A percentile compares a stretch with the other conserved stretches of the same genome.
Conservation (phyloP, 23 red algal species). For the Gracilaria caudata region DNA sequence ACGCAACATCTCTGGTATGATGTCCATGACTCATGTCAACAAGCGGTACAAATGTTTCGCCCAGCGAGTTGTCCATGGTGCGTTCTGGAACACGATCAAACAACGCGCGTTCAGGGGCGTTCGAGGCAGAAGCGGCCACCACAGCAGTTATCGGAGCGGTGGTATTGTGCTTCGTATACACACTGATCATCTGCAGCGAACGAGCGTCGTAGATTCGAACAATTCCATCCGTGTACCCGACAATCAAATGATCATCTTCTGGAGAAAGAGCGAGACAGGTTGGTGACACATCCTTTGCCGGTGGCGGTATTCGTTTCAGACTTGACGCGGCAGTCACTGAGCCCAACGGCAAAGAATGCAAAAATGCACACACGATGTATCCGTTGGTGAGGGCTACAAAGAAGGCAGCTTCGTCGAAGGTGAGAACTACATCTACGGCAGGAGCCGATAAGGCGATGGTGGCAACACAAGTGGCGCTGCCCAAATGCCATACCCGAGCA, state of each 20-base stretch:
- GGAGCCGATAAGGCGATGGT: background rate
- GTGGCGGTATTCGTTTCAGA: background rate
- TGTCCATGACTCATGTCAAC: background rate
- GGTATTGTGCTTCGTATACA: slow-evolving; percentile 44
- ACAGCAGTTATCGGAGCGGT: slow-evolving; percentile 9
- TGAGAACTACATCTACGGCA: background rate
- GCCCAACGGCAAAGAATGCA: background rate
- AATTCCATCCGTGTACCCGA: slow-evolving; percentile 42
- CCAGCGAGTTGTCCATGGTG: background rate
- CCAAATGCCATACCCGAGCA: slow-evolving; percentile 51
- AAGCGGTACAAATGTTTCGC: background rate
- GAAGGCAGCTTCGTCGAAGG: slow-evolving; percentile 7
- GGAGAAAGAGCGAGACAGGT: slow-evolving; percentile 16
- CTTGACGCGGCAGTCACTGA: background rate
- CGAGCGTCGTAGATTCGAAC: slow-evolving; percentile 33
- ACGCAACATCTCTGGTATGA: background rate
- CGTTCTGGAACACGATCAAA: slow-evolving; percentile 19
- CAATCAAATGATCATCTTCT: slow-evolving; percentile 10
- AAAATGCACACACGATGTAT: background rate
- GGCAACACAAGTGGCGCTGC: slow-evolving; percentile 13
- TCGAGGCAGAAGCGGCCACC: background rate
- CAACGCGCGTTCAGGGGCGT: background rate
- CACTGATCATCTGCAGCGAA: slow-evolving; percentile 7
- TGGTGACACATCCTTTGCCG: background rate
- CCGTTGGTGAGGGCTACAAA: slow-evolving; percentile 42